A percentile compares a stretch with the other conserved stretches of the same genome.
These are phyloP conservation scores for Drosera spatulata DNA, from an alignment of 179 eudicot genomes.

Conservation along the genomic window DNA sequence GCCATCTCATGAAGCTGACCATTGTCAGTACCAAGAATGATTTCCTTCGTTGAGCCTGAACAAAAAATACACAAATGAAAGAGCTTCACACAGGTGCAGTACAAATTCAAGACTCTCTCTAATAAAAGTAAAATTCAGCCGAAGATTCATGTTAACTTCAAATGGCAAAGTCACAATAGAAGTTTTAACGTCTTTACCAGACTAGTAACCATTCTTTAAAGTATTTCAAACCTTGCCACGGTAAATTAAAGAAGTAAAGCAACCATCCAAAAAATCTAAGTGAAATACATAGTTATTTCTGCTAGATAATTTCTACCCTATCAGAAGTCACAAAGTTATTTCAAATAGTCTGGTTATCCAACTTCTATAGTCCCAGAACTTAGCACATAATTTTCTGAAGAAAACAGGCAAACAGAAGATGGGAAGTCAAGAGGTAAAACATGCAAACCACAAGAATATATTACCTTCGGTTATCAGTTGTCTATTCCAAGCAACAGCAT, in stretches of 20 bases:
- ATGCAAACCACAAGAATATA: background rate
- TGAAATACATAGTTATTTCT: no score
- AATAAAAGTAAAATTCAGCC: no score
- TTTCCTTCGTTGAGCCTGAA: conserved; percentile 82
- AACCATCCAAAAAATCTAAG: no score
- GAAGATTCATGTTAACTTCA: background rate
- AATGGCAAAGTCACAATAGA: conserved; percentile 2
- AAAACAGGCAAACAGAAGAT: background rate
- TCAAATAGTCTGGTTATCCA: no score
- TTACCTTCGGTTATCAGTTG: conserved; percentile 91
- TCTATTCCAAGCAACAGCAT: conserved; percentile 93
- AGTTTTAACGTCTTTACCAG: background rate
- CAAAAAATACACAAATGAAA: conserved; percentile 3
- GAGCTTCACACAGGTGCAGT: no score
- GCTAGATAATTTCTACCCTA: no score
- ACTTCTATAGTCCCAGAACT: no score
- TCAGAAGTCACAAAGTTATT: no score
- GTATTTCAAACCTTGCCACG: no score
- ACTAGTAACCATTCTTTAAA: no score
- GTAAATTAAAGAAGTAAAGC: no score
- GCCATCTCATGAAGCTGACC: conserved; percentile 88
- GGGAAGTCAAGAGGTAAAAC: background rate
- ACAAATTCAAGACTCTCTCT: no score
- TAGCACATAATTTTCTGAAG: background rate
- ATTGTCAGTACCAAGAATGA: conserved; percentile 84